Percentiles rank a stretch among this genome's conserved stretches.
These are phyloP conservation scores for Comarum palustre DNA, from an alignment of 306 rosid species.

Conservation along the genomic window DNA sequence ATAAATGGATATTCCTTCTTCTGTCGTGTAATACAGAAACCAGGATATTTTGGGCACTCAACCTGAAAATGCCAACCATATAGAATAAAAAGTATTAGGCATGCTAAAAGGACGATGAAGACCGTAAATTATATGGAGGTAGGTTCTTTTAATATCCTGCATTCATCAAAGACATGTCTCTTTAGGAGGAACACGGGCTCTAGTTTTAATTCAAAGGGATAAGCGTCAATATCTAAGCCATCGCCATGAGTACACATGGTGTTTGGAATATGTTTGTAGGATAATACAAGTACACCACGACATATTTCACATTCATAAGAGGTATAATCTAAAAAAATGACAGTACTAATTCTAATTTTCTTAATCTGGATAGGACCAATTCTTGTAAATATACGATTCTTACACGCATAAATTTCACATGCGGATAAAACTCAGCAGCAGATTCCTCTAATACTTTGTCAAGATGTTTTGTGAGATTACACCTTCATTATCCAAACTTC, in stretches of 20 bases:
- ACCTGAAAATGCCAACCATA: conserved; percentile 54
- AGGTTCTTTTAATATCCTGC: neutral
- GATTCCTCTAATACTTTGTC: conserved; percentile 82
- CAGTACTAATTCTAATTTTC: neutral
- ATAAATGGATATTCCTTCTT: conserved; percentile 85
- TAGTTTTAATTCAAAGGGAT: neutral
- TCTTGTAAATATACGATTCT: conserved; percentile 8
- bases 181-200: neutral
- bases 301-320: neutral
- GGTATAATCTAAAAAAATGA: neutral
- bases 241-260: neutral
- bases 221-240: neutral
- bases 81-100: neutral
- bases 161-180: neutral
- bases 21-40: conserved; percentile 84
- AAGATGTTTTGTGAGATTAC: conserved; percentile 71
- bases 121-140: neutral
- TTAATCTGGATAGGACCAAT: conserved; percentile 7
- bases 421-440: conserved; percentile 79
- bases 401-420: conserved; percentile 83
- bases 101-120: neutral
- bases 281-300: neutral
- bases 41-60: conserved; percentile 97
- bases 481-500: conserved; percentile 45
- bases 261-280: conserved; percentile 12